phyloP scores from a whole-genome alignment of 2,329 filamentous ascomycete species.

The Fusarium hostae region DNA sequence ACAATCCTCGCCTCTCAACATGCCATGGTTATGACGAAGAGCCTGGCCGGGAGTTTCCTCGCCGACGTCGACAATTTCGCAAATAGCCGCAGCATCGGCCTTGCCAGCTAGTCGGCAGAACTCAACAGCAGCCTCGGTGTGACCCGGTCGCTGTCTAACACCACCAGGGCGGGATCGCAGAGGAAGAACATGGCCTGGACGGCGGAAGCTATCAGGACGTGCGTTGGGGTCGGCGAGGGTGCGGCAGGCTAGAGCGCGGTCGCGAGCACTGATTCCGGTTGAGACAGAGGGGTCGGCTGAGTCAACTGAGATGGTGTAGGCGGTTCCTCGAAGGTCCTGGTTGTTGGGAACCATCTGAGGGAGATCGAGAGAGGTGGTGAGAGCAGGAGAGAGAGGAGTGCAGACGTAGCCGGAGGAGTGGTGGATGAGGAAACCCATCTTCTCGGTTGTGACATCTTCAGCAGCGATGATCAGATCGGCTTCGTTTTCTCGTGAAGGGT shows the following conservation, averaged over 20 bases:
- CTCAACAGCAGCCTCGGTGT: conserved; percentile 94
- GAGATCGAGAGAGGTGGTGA: conserved; percentile 77
- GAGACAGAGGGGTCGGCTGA: conserved; percentile 76
- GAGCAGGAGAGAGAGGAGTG: conserved; percentile 78
- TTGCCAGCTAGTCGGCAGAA: conserved; percentile 88
- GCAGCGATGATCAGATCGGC: conserved; percentile 97
- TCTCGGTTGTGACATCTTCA: conserved; percentile 81
- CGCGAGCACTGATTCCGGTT: conserved; percentile 90
- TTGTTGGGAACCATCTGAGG: conserved; percentile 84
- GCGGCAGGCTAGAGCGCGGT: conserved; percentile 84
- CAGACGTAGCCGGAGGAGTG: conserved; percentile 92
- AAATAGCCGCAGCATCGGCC: conserved; percentile 81
- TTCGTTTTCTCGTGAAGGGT: conserved; percentile 93
- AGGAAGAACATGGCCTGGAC: conserved; percentile 92
- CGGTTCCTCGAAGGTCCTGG: conserved; percentile 89
- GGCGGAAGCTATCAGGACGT: conserved; percentile 71
- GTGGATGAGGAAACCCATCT: conserved; percentile 97
- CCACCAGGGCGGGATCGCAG: conserved; percentile 82
- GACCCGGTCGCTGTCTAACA: conserved; percentile 81
- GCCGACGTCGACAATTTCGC: conserved; percentile 91
- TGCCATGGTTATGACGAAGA: conserved; percentile 75
- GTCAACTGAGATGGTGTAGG: conserved; percentile 93
- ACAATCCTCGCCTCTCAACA: conserved; percentile 92
- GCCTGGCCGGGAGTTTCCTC: conserved; percentile 75
- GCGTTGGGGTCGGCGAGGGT: conserved; percentile 75